Evolutionary conservation across 768 basidiomycete species (phyloP).

Genomic region (Pulveroboletus frians): DNA sequence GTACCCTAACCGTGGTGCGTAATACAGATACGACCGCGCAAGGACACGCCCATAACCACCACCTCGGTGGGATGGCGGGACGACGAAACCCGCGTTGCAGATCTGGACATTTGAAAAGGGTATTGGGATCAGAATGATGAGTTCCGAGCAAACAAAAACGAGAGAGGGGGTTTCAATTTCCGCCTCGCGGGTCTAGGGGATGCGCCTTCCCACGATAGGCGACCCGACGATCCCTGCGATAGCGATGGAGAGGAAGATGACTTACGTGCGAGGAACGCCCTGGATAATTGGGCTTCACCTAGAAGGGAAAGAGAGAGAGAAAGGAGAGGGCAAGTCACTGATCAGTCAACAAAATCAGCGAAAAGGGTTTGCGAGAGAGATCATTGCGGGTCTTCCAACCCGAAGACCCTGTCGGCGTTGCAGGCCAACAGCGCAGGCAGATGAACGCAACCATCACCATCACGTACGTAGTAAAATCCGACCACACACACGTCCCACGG

Average conservation of each 20-base stretch:
- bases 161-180: slow-evolving; percentile 2
- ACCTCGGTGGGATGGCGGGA: slow-evolving; percentile 58
- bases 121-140: neutral
- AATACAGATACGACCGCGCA: slow-evolving; percentile 73
- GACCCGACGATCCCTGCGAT: neutral
- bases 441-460: neutral
- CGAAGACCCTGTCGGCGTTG: neutral
- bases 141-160: neutral
- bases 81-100: slow-evolving; percentile 88
- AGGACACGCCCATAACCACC: slow-evolving; percentile 65
- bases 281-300: slow-evolving; percentile 87
- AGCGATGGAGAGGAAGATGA: slow-evolving; percentile 8
- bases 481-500: slow-evolving; percentile 67
- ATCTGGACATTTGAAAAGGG: slow-evolving; percentile 40
- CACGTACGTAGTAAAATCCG: slow-evolving; percentile 73
- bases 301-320: neutral
- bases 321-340: neutral
- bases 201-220: neutral
- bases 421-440: neutral
- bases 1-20: slow-evolving; percentile 76
- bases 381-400: neutral
- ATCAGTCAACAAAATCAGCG: slow-evolving; percentile 3
- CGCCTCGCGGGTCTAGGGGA: slow-evolving; percentile 1
- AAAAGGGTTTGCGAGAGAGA: neutral
- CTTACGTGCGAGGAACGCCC: slow-evolving; percentile 85